Evolutionary conservation across 1,139 yeast species (phyloP).

Genomic region (Candida neerlandica): DNA sequence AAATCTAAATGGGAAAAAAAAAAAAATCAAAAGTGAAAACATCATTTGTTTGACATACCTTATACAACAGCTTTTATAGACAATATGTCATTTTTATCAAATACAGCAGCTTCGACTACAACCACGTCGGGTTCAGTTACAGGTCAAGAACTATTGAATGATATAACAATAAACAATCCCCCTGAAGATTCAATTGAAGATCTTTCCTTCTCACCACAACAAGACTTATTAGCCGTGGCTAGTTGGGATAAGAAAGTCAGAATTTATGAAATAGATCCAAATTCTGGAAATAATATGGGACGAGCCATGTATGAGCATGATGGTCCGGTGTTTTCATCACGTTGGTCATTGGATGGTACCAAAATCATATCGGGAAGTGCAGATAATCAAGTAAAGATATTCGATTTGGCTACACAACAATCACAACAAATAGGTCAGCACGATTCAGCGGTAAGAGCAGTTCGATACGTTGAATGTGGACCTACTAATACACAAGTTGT

Average conservation of each 20-base stretch:
- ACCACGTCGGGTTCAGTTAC: slow-evolving; percentile 45
- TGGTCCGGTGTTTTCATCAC: slow-evolving; percentile 80
- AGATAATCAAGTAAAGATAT: slow-evolving; percentile 84
- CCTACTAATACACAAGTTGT: slow-evolving; percentile 80
- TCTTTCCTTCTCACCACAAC: slow-evolving; percentile 88
- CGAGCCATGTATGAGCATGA: slow-evolving; percentile 89
- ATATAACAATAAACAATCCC: slow-evolving; percentile 75
- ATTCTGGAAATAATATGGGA: slow-evolving; percentile 74
- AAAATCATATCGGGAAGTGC: slow-evolving; percentile 91
- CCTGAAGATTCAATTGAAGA: slow-evolving; percentile 95
- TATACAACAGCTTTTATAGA: background rate
- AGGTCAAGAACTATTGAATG: slow-evolving; percentile 73
- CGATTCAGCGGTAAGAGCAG: slow-evolving; percentile 75
- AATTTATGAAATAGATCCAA: slow-evolving; percentile 80
- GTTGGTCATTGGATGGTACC: slow-evolving; percentile 87
- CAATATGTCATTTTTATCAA: slow-evolving; percentile 33
- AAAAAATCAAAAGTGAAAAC: background rate
- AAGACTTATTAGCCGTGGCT: slow-evolving; percentile 76
- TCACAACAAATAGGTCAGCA: slow-evolving; percentile 84
- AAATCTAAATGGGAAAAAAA: background rate
- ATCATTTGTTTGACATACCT: background rate
- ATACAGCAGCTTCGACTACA: slow-evolving; percentile 19
- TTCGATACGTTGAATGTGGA: slow-evolving; percentile 81
- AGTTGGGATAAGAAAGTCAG: slow-evolving; percentile 97
- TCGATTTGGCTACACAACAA: slow-evolving; percentile 83